Evolutionary conservation across 2,329 filamentous ascomycete genomes (phyloP), one percentile per base, ranked within the genome.

Genomic region (Shiraia sp.): DNA sequence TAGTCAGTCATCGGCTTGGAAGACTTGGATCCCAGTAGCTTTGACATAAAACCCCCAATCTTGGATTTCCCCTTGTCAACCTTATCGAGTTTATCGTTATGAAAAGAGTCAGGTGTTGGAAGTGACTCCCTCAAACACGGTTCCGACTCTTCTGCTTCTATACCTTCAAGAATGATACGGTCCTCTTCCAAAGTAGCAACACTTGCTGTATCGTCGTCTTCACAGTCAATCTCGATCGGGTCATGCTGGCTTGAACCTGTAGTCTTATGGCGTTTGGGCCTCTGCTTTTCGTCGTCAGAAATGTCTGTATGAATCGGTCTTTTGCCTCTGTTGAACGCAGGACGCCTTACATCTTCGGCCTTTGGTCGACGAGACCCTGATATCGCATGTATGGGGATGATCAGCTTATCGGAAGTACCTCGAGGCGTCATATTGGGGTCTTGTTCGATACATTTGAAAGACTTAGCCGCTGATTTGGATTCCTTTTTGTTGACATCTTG

Each of bases 1-100:
- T 93, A 95, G 53, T 83, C 76, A 0, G 79, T 84, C 36, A 72
- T 57, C 16, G 63, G 45, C 23, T 65, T 59, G 2, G 45, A 35
- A 5, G 48, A 26, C 23, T 58, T 62, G 5, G 54, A 50, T 7
- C 55, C 51, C 16, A 59, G 48, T 9, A 65, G 22, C 23, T 57
- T 65, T 4, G 54, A 52, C 2, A 61, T 45, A 10, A 66, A 53
- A 1, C 55, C 44, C 2, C 49, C 45, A 12, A 55, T 31, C 29
- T 56, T 65, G 2, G 51, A 54, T 40, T 65, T 65, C 2, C 53
- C 56, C 46, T 66, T 64, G 30, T 47, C 47, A 7, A 57, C 52
- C 13, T 42, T 59, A 14, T 22, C 19, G 19, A 22, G 19, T 8
- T 22, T 22, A 22, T 22, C 19, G 19, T 5, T 8, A 22, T 8